These are phyloP conservation scores for Kockovaella imperatae DNA, from an alignment of 768 basidiomycete genomes.

Conservation along the genomic window DNA sequence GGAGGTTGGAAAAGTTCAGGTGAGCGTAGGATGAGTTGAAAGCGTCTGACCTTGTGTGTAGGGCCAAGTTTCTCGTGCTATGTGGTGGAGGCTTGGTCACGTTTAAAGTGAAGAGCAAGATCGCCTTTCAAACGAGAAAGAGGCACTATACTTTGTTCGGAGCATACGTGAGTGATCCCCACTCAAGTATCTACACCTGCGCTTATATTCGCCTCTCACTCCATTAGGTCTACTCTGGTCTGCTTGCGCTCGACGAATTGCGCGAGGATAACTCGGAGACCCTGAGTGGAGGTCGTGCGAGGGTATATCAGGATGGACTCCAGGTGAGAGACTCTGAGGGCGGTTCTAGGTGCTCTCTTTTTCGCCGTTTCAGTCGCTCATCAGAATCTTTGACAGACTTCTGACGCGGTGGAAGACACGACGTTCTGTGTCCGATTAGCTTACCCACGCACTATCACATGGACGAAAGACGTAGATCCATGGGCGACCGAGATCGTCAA, in stretches of 20 bases:
- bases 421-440: conserved; percentile 59
- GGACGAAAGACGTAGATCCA: conserved; percentile 16
- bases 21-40: conserved; percentile 46
- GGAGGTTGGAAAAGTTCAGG: conserved; percentile 70
- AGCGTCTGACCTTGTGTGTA: conserved; percentile 42
- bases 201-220: conserved; percentile 61
- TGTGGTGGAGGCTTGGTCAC: conserved; percentile 65
- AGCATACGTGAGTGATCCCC: conserved; percentile 36
- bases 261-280: conserved; percentile 24
- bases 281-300: conserved; percentile 47
- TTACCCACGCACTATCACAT: conserved; percentile 50
- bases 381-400: conserved; percentile 9
- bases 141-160: conserved; percentile 39
- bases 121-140: conserved; percentile 55
- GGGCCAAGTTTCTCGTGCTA: conserved; percentile 63
- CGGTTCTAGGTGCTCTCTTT: neutral
- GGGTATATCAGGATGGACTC: conserved; percentile 81
- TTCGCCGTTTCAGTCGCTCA: neutral
- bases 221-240: conserved; percentile 86
- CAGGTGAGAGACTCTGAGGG: conserved; percentile 56
- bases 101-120: conserved; percentile 59
- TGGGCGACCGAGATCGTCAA: too few relatives aligned
- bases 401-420: conserved; percentile 80
- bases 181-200: conserved; percentile 13
- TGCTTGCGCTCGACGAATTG: conserved; percentile 52